Evolutionary conservation across 1,284 basidiomycete genomes (phyloP), one percentile per base, ranked within the genome.

Genomic region (Sporisorium iseilematis-ciliati): DNA sequence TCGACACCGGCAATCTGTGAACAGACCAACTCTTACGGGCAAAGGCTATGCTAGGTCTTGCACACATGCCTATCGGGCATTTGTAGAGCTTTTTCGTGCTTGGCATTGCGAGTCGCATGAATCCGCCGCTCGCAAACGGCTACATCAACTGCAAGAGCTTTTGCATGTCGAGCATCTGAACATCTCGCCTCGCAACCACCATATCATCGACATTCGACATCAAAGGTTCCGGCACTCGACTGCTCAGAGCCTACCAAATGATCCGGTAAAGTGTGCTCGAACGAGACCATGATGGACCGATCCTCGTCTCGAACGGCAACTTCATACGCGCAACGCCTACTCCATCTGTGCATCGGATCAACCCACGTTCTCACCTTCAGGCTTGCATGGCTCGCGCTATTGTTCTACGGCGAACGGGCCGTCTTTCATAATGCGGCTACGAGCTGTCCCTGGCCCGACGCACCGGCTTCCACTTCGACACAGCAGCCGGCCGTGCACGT

Each of bases 391-490:
- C 20, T 76, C 2, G 62, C 61, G 7, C 40, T 72, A 7, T 55
- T 76, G 43, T 72, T 76, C 49, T 72, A 72, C 46, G 61, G 65
- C 25, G 74, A 76, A 33, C 46, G 74, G 3, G 55, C 23, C 7
- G 49, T 59, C 40, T 76, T 76, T 50, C 68, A 76, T 20, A 42
- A 65, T 25, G 68, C 74, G 7, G 65, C 69, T 45, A 65, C 57
- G 49, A 21, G 43, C 35, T 76, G 74, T 20, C 50, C 20, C 16
- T 76, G 74, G 74, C 72, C 72, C 6, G 21, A 26, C 4, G 35
- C 57, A 42, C 46, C 72, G 7, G 21, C 45, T 14, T 26, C 72
- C 10, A 42, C 58, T 5, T 20, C 57, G n/a, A 35, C 57, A 5
- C 54, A 29, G 14, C 54, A 29, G 14, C 54, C 62, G 12, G 52